Evolutionary conservation across 768 basidiomycete genomes (phyloP), one percentile per base, ranked within the genome.

Genomic region (Lactarius tabidus): DNA sequence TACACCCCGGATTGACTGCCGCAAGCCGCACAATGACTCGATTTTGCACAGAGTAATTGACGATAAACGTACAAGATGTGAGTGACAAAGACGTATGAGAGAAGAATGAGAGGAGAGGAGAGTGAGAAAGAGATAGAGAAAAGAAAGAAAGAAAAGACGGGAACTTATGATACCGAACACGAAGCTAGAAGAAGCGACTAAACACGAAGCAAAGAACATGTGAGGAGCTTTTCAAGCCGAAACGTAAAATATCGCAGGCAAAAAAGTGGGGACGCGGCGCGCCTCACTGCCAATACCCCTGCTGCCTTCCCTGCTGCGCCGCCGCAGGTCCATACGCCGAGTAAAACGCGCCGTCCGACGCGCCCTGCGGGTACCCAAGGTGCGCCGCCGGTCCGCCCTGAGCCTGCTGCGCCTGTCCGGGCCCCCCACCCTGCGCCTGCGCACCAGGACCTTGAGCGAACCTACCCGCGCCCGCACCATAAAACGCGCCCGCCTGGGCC

Each of bases 281-380:
- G 33, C 33, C 36, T 38, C 14, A 38, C 38, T 81, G 79, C 79
- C 81, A 81, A 71, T 82, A 82, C 74, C 43, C 43, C n/a, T 80
- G 86, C 75, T 87, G 86, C 77, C 66, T 58, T 43, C 67, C 66
- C 51, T 61, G 64, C 64, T 67, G 67, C 62, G 78, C 79, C 72
- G 82, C 84, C 71, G 84, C 84, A 72, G 83, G 65, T 20, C 56
- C 59, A 54, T 67, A 86, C 73, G 81, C 80, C 74, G 84, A 83
- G 73, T 91, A 91, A 73, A 89, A 91, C 38, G 67, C 63, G 70
- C 77, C 81, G 17, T 78, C 85, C 54, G 90, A 88, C 57, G 81
- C 83, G 51, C 83, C 84, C 51, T 88, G 88, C 23, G 84, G 83
- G 73, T 88, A 87, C 18, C 81, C 84, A 20, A 85, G 78, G 71